Evolutionary conservation across 1,284 basidiomycete species (phyloP).

Genomic region (Cronartium quercuum): DNA sequence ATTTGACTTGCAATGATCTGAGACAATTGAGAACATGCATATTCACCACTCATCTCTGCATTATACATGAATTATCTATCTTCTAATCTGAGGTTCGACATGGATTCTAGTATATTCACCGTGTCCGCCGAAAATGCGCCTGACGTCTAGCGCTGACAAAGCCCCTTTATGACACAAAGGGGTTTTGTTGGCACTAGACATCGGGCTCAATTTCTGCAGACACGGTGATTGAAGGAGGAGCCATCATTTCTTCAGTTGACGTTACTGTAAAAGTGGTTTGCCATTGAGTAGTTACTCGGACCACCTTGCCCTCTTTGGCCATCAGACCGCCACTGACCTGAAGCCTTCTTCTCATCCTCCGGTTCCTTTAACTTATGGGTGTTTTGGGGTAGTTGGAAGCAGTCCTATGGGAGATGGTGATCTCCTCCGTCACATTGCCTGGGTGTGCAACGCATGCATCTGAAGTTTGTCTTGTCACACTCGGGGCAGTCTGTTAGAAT

Average conservation of each 20-base stretch:
- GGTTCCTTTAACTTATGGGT: not conserved
- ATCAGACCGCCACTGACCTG: not conserved
- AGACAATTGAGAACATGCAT: not conserved
- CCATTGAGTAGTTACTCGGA: not conserved
- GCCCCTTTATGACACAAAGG: too few relatives aligned
- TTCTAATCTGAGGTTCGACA: not conserved
- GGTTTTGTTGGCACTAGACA: too few relatives aligned
- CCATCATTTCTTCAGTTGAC: not conserved
- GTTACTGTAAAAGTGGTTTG: not conserved
- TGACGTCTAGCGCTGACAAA: too few relatives aligned
- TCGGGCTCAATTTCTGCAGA: too few relatives aligned
- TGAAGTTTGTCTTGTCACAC: too few relatives aligned
- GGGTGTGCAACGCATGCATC: too few relatives aligned
- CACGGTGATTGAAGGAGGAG: too few relatives aligned
- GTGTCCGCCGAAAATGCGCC: too few relatives aligned
- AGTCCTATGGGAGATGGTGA: not conserved
- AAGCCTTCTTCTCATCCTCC: not conserved
- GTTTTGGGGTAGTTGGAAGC: not conserved
- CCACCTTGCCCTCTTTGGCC: not conserved
- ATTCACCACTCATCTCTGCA: not conserved
- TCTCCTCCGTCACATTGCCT: too few relatives aligned
- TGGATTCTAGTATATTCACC: too few relatives aligned
- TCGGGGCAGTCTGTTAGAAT: too few relatives aligned
- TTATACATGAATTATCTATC: not conserved
- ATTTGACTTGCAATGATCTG: not conserved